Percentiles rank a stretch among this genome's conserved stretches.
Conservation (phyloP, 108 stramenopile genomes). For the Cyclotella sp. region DNA sequence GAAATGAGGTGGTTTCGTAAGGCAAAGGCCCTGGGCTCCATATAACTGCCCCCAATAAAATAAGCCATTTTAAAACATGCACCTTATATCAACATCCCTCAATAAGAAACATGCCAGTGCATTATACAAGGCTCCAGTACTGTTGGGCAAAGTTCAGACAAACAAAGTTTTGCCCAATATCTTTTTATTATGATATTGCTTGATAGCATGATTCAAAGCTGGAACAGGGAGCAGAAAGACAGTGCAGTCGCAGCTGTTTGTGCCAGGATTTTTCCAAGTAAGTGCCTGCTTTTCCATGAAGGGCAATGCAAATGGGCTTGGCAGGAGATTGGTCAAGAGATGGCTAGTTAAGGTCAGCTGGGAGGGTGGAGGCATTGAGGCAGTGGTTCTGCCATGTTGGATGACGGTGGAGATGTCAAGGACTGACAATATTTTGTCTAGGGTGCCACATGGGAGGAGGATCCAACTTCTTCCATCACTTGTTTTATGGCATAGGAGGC, state of each 20-base stretch:
- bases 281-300: conserved; percentile 97
- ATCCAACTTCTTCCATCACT: no score
- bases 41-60: no score
- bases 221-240: conserved; percentile 85
- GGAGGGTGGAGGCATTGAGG: not conserved
- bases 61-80: no score
- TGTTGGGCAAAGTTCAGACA: conserved; percentile 94
- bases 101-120: conserved; percentile 95
- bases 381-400: conserved; percentile 4
- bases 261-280: conserved; percentile 95
- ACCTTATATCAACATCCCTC: conserved; percentile 96
- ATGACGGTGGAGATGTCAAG: conserved; percentile 2
- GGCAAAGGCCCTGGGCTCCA: no score
- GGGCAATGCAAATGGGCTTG: conserved; percentile 78
- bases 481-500: no score
- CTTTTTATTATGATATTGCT: conserved; percentile 68
- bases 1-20: no score
- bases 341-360: no score
- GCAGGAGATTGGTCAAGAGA: not conserved
- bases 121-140: conserved; percentile 94
- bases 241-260: conserved; percentile 88
- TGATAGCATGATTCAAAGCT: conserved; percentile 96
- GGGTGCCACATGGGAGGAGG: conserved; percentile 15
- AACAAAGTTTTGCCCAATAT: conserved; percentile 90
- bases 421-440: conserved; percentile 31